phyloP scores from a whole-genome alignment of 2,329 filamentous ascomycete genomes.

The Aspergillus quadrilineatus region DNA sequence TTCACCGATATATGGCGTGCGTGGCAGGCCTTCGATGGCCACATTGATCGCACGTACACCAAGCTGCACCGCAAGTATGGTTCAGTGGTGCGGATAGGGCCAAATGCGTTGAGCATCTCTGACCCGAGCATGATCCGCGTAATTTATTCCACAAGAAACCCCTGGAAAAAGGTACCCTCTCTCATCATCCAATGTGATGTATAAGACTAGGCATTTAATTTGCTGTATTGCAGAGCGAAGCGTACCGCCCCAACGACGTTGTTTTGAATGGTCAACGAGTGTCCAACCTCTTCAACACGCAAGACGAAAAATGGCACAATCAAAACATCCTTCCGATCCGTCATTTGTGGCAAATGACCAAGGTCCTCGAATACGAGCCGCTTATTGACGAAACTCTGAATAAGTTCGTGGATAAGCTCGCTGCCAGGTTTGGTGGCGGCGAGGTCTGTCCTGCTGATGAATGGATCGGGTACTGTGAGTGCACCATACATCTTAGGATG shows the following conservation, averaged over 20 bases:
- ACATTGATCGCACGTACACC: slow-evolving; percentile 10
- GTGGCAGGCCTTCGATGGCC: slow-evolving; percentile 8
- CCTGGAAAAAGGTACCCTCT: slow-evolving; percentile 27
- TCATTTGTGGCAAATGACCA: slow-evolving; percentile 27
- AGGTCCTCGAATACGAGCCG: slow-evolving; percentile 28
- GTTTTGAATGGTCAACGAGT: slow-evolving; percentile 26
- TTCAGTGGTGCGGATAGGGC: slow-evolving; percentile 71
- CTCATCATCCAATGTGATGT: slow-evolving; percentile 2
- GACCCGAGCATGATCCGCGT: slow-evolving; percentile 69
- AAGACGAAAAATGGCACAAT: slow-evolving; percentile 29
- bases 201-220: not conserved
- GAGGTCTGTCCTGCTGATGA: slow-evolving; percentile 11
- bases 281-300: slow-evolving; percentile 27
- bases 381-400: slow-evolving; percentile 27
- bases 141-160: slow-evolving; percentile 76
- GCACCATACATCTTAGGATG: not conserved
- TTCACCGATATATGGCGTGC: slow-evolving; percentile 15
- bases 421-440: slow-evolving; percentile 17
- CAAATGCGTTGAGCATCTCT: slow-evolving; percentile 71
- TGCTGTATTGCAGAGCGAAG: slow-evolving; percentile 24
- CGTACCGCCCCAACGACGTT: slow-evolving; percentile 30
- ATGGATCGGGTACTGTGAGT: slow-evolving; percentile 16
- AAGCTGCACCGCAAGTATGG: slow-evolving; percentile 68
- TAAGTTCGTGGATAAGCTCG: slow-evolving; percentile 26
- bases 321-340: slow-evolving; percentile 26